Base-by-base conservation (phyloP, 352 stramenopile species). In the Paralagenidium karlingii region DNA sequence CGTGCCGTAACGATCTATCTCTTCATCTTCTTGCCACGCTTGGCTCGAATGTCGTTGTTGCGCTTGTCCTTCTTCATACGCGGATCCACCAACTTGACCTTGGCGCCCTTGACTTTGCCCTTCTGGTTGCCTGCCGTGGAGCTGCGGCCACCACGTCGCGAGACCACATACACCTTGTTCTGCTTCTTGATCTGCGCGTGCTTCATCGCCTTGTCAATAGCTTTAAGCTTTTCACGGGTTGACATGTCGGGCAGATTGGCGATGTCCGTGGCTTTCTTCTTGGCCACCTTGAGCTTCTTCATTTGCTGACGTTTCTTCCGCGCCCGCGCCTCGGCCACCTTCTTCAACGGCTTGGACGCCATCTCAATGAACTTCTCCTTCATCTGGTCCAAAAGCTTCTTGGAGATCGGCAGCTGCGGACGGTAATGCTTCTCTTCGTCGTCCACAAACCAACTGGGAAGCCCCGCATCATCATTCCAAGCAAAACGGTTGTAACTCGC, bases 401-500 rank as follows among this genome's bases (percentile, higher is more conserved):
- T 95, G 38, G 65, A 87, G 38, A 99, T 97, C 12, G 94, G 94
- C 20, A 99, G 69, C 66, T 99, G 95, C 9, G 96, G 96, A 21
- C 95, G 82, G 59, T 99, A 98, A 67, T 99, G 89, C 47, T 93
- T 92, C 55, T 93, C 74, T 47, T 97, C 92, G 38, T 97, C 89
- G 36, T 97, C 91, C 4, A 89, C 52, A 55, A 99, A 99, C 96
- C 96, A 99, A 43, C 98, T 85, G 0, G 96, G 96, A 7, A 99
- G 46, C 27, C 94, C 87, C 8, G 71, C 36, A 1, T 90, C 78
- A 64, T 99, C 96, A 57, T 99, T 99, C 94, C 96, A 99, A 4
- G 94, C 87, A 57, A 96, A 99, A 0, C 96, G 89, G 62, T 99
- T 99, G 82, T 99, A 99, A 20, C 85, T 98, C 2, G 95, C 82